Conservation (phyloP, 495 filamentous ascomycete genomes). For the Penicillium subrubescens region DNA sequence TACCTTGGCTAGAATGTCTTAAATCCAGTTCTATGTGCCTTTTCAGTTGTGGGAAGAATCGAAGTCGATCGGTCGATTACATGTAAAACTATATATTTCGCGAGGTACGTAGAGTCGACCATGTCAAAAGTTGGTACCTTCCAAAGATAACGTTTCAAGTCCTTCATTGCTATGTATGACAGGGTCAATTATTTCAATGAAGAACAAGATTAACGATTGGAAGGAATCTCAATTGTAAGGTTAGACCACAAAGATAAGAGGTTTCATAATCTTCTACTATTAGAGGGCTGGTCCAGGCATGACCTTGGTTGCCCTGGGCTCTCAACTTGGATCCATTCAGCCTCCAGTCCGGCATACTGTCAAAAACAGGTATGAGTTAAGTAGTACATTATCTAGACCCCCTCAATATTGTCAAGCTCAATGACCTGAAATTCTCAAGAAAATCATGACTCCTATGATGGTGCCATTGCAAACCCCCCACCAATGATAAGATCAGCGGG, state of each 20-base stretch:
- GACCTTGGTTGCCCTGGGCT: neutral
- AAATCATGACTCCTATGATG: neutral
- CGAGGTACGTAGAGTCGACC: neutral
- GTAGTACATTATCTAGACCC: too few relatives aligned
- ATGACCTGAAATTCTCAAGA: neutral
- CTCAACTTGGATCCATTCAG: neutral
- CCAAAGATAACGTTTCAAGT: too few relatives aligned
- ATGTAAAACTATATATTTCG: neutral
- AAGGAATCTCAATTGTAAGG: too few relatives aligned
- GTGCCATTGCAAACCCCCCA: neutral
- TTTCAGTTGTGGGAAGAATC: neutral
- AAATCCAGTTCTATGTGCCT: neutral
- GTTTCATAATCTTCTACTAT: too few relatives aligned
- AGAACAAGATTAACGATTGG: too few relatives aligned
- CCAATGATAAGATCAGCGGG: constrained; percentile 11
- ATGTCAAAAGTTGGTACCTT: too few relatives aligned
- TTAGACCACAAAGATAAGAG: neutral
- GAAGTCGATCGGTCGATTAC: neutral
- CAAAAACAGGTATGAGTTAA: too few relatives aligned
- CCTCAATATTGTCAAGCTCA: neutral
- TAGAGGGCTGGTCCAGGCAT: neutral
- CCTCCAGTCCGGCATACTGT: neutral
- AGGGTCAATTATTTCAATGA: neutral
- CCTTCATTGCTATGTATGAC: too few relatives aligned
- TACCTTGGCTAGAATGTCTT: too few relatives aligned